Evolutionary conservation across 2,329 filamentous ascomycete genomes (phyloP).

Genomic region (Dothidotthia symphoricarpi): DNA sequence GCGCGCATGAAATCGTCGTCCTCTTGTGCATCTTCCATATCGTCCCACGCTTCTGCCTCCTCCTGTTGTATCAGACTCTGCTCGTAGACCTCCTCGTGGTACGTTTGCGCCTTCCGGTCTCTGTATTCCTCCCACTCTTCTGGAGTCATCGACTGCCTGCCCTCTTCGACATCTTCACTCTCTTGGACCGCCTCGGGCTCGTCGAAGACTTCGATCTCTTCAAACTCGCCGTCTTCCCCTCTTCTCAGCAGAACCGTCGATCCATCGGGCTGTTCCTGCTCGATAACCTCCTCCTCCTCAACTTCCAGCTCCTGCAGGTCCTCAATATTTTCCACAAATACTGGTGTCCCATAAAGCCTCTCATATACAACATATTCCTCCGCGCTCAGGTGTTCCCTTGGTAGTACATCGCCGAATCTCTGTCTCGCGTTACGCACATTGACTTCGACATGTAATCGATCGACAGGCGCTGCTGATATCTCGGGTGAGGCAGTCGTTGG

Average conservation of each 20-base stretch:
- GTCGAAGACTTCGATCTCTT: constrained; percentile 55
- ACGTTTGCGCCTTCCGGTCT: constrained; percentile 33
- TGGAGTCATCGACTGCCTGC: constrained; percentile 25
- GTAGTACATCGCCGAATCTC: constrained; percentile 73
- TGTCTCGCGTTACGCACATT: constrained; percentile 70
- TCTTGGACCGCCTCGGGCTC: constrained; percentile 32
- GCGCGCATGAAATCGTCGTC: constrained; percentile 54
- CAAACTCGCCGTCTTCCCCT: constrained; percentile 56
- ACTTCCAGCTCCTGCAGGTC: constrained; percentile 43
- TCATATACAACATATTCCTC: constrained; percentile 75
- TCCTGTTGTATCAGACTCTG: constrained; percentile 45
- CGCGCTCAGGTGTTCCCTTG: constrained; percentile 65
- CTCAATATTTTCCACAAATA: constrained; percentile 61
- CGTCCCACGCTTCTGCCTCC: constrained; percentile 41
- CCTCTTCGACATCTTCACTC: constrained; percentile 30
- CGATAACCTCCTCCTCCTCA: constrained; percentile 49
- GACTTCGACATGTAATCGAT: constrained; percentile 52
- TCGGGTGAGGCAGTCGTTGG: constrained; percentile 1
- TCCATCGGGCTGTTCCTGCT: constrained; percentile 32
- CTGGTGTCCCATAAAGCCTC: constrained; percentile 74
- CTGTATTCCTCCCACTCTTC: constrained; percentile 37
- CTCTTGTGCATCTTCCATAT: constrained; percentile 28
- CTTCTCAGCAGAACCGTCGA: constrained; percentile 52
- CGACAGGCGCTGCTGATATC: constrained; percentile 10
- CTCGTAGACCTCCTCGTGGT: constrained; percentile 40